Evolutionary conservation across 2,329 filamentous ascomycete species (phyloP), one percentile per base, ranked within the genome.

Genomic region (Exserohilum rostratum): DNA sequence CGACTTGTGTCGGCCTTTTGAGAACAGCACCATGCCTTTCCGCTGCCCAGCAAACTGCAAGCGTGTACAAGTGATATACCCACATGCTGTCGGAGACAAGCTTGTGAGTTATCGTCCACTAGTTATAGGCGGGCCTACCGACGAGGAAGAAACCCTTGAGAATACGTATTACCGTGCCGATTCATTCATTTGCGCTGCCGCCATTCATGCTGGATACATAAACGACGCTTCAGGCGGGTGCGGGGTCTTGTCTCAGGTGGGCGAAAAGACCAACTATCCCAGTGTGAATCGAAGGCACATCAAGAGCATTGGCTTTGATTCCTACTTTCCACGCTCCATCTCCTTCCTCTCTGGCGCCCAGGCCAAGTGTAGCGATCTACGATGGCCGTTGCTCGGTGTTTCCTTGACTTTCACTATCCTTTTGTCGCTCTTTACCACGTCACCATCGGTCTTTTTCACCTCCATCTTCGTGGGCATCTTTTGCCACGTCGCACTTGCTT

Each of bases 281-380:
- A 81, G 84, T 37, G 87, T 87, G 9, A 83, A 84, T 43, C 82
- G 81, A n/a, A 82, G 96, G 67, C 90, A 89, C 47, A 91, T 98
- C 60, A 77, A 80, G 25, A 96, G 91, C 59, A 80, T 90, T 49
- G 83, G 77, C 4, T 99, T 99, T 70, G 85, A 92, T 58, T 93
- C 91, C 0, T 91, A 91, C 61, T 99, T 99, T 67, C 95, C 95
- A 1, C 87, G 90, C 27, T 88, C 92, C 0, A 97, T 91, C 72
- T 85, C 85, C 15, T 98, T 99, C 64, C 77, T 90, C 4, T 75
- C 80, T 4, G 82, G 82, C 29, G 82, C 91, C 6, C 76, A 83
- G 12, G 89, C 91, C 65, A 83, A 86, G 45, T 88, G 91, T 13
- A 81, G 82, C 50, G 95, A 98, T 72, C 84, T 90, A 53, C 83